Evolutionary conservation across 1,139 yeast genomes (phyloP), one percentile per base, ranked within the genome.

Genomic region (Scheffersomyces illinoinensis): DNA sequence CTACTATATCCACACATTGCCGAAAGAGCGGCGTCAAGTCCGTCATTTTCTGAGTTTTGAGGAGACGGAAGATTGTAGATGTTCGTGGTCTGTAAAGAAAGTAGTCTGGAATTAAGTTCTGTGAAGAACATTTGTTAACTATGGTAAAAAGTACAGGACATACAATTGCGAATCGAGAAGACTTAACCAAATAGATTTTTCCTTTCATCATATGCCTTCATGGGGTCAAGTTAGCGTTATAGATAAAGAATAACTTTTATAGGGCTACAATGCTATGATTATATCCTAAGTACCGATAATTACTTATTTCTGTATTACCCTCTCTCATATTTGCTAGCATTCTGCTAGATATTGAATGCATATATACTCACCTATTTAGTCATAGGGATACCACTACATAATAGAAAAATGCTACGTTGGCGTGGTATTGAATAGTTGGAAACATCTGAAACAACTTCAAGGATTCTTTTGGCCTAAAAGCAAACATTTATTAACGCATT

Each of bases 21-120:
- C 71, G 69, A 67, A 87, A 87, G 21, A 79, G 67, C 1, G 83
- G 84, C 1, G 90, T 86, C 47, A 83, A 68, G 63, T 86, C 86
- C 0, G 85, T 70, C 90, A 85, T 85, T 20, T 14, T 48, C 24
- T n/a, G 24, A 7, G n/a, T 10, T 3, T 33, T 33, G 43, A 33
- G 12, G 33, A 12, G 17, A 12, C n/a, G 55, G 48, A 51, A 23
- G 10, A 57, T 50, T 17, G 54, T 12, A 46, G 17, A 48, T 43
- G 18, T 8, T 21, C 18, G 50, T 20, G 8, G 23, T 46, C 18
- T 24, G 47, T 33, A 18, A 10, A 14, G 24, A 49, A 50, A 26
- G 50, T 50, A 39, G 49, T 50, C 10, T 21, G 7, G 46, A 24
- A 18, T 19, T 46, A 24, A 46, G 51, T 17, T 50, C 20, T n/a